Percentiles rank a stretch among this genome's conserved stretches.
Conservation (phyloP, 106 monocot genomes). For the Alisma plantagoaquatica region DNA sequence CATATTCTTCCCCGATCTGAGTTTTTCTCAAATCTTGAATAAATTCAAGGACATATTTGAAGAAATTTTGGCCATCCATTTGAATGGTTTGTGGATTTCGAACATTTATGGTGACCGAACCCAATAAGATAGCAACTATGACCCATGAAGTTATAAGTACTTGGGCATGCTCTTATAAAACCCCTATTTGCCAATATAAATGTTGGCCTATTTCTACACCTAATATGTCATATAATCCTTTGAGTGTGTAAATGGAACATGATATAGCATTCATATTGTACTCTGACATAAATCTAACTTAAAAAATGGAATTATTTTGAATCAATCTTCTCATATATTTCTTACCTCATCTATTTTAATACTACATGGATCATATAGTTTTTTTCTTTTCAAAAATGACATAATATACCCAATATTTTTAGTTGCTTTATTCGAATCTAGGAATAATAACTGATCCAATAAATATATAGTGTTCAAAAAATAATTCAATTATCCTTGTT, state of each 20-base stretch:
- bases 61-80: background rate
- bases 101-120: conserved; percentile 5
- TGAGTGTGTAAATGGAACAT: conserved; percentile 13
- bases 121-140: conserved; percentile 14
- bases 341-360: background rate
- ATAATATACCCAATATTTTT: background rate
- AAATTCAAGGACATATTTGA: background rate
- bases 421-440: background rate
- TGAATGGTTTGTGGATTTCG: background rate
- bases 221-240: conserved; percentile 10
- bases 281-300: conserved; percentile 5
- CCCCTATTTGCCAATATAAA: conserved; percentile 12
- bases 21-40: conserved; percentile 5
- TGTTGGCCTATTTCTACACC: conserved; percentile 12
- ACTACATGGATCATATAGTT: background rate
- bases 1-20: conserved; percentile 7
- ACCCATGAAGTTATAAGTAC: conserved; percentile 17
- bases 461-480: background rate
- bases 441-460: background rate
- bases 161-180: conserved; percentile 15
- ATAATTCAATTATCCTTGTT: background rate
- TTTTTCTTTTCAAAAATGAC: background rate
- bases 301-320: conserved; percentile 10
- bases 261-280: conserved; percentile 8
- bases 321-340: background rate